Evolutionary conservation across 2,329 filamentous ascomycete species (phyloP).

Genomic region (Scedosporium apiospermum): DNA sequence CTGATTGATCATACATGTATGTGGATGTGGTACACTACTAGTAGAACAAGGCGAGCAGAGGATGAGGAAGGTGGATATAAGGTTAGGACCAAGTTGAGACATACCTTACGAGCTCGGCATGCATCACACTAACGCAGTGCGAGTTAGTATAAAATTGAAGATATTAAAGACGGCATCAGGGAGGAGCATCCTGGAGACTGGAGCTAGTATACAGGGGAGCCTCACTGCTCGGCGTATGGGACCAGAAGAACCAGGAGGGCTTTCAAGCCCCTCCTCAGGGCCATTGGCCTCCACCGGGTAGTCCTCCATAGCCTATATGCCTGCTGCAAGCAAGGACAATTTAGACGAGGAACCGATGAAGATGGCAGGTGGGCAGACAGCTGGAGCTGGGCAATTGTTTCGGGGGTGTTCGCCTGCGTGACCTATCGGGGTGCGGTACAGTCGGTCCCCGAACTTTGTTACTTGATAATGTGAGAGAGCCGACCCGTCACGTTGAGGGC

Average conservation of each 20-base stretch:
- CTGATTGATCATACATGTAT: background rate
- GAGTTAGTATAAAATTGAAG: background rate
- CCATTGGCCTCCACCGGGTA: background rate
- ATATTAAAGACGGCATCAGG: background rate
- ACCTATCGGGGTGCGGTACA: background rate
- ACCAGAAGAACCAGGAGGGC: background rate
- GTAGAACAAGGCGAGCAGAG: background rate
- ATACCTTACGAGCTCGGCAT: slow-evolving; percentile 23
- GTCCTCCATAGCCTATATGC: slow-evolving; percentile 5
- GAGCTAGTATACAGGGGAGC: slow-evolving; percentile 8
- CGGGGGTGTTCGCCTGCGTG: background rate
- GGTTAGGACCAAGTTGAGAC: background rate
- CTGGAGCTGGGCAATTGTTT: background rate
- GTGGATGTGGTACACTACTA: too few relatives aligned
- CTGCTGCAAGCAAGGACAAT: background rate
- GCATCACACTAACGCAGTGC: slow-evolving; percentile 19
- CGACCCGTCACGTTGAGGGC: background rate
- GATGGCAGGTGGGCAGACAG: background rate
- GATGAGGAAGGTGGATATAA: background rate
- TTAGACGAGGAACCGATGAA: background rate
- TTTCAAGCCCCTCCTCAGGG: background rate
- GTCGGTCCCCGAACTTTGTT: background rate
- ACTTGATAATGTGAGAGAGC: background rate
- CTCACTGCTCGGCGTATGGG: background rate
- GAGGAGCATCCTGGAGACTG: background rate